Evolutionary conservation across 805 yeast genomes (phyloP).

Genomic region (Hanseniaspora occidentalis): DNA sequence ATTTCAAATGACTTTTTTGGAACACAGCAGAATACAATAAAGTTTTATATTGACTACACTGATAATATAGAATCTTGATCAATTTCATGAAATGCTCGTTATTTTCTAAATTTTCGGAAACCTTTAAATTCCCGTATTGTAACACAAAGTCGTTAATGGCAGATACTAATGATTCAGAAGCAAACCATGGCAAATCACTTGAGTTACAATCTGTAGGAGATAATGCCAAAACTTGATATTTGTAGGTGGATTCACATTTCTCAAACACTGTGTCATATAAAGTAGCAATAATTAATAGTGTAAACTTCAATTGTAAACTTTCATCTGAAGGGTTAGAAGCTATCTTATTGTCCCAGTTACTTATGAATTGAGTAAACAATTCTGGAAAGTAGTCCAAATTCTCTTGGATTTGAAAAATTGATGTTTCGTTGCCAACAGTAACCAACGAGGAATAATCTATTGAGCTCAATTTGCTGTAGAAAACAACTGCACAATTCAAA

Average conservation of each 20-base stretch:
- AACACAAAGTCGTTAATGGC: conserved; percentile 30
- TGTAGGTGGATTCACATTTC: conserved; percentile 28
- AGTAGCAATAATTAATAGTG: conserved; percentile 15
- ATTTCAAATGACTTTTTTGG: conserved; percentile 23
- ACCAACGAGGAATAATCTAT: neutral
- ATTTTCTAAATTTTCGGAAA: conserved; percentile 6
- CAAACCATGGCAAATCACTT: conserved; percentile 34
- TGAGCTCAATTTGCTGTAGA: neutral
- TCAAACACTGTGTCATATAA: conserved; percentile 23
- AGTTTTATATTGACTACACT: conserved; percentile 21
- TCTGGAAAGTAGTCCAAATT: conserved; percentile 13
- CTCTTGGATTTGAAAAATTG: neutral
- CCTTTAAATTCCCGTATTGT: conserved; percentile 18
- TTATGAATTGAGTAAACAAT: conserved; percentile 16
- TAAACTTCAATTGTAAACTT: conserved; percentile 12
- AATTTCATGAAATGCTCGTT: conserved; percentile 22
- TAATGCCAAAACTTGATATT: conserved; percentile 25
- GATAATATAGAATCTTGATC: conserved; percentile 31
- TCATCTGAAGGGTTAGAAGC: conserved; percentile 7
- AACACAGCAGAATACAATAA: conserved; percentile 19
- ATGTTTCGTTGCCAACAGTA: neutral
- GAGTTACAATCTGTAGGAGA: conserved; percentile 18
- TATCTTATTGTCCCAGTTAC: conserved; percentile 7
- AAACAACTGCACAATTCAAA: conserved; percentile 26
- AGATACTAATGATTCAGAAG: conserved; percentile 28